Evolutionary conservation across 208 protist genomes (phyloP), one percentile per base, ranked within the genome.

Genomic region (Novymonas esmeraldas): DNA sequence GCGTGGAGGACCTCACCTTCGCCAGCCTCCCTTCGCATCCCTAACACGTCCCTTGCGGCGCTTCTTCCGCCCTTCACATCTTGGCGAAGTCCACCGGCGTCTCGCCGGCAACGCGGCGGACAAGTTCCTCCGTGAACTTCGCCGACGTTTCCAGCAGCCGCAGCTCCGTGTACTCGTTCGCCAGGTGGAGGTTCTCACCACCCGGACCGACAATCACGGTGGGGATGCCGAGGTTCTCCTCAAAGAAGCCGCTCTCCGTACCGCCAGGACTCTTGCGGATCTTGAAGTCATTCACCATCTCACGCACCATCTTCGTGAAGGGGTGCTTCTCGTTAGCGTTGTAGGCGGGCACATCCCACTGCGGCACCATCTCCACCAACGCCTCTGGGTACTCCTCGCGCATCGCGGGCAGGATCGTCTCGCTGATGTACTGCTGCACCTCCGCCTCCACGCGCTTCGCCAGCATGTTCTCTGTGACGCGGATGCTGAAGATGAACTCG

Each of bases 211-310:
- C 61, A 36, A 81, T 76, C 24, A 84, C 59, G 5, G 81, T 85
- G 14, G 71, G 73, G 31, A 84, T 78, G 42, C 64, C 41, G 26
- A 86, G 64, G 3, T 59, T 55, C 48, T 67, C 70, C 29, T 84
- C 74, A 61, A 85, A 86, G 42, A 81, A 76, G 22, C 84, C 84
- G 36, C 59, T 74, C 50, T 90, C 84, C 18, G 84, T 85, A 28
- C 57, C 73, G 24, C 77, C 78, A 18, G 44, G 70, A n/a, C 72
- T 67, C 45, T 73, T 75, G 16, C 46, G 38, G 2, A 62, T 24
- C 3, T 57, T 33, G 16, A 33, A 24, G 55, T 64, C 44, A 1
- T 52, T 50, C 46, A 66, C 38, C 45, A 70, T 28, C 26, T 44
- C 57, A 34, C 73, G 73, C 28, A 73, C 34, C 36, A 85, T 62